phyloP scores from a whole-genome alignment of 2,329 filamentous ascomycete genomes.

The Parasarocladium wereldwijsianum region DNA sequence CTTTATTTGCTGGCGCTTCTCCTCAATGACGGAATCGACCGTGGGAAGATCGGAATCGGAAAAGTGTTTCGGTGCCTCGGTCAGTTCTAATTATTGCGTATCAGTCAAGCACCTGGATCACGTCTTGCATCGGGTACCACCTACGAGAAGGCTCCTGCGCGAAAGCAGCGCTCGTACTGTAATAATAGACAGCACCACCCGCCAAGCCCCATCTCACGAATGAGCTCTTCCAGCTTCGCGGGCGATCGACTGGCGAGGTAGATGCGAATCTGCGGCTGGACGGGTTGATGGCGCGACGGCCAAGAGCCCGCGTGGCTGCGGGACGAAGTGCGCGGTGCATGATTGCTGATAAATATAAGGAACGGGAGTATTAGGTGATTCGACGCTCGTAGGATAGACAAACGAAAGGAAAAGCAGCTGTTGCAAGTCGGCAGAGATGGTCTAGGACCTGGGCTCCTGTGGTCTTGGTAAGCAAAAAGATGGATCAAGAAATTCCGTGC shows the following conservation, averaged over 20 bases:
- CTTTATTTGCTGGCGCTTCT: slow-evolving; percentile 38
- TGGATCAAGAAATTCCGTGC: too few species aligned
- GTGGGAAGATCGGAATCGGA: slow-evolving; percentile 45
- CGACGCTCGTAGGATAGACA: too few species aligned
- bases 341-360: not conserved
- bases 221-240: slow-evolving; percentile 70
- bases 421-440: too few species aligned
- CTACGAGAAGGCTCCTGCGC: slow-evolving; percentile 67
- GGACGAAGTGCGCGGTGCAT: slow-evolving; percentile 41
- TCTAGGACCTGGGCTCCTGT: too few species aligned
- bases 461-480: too few species aligned
- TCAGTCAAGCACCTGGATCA: too few species aligned
- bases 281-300: slow-evolving; percentile 16
- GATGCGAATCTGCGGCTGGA: slow-evolving; percentile 36
- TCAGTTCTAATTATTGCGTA: too few species aligned
- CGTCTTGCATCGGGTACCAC: too few species aligned
- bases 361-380: too few species aligned
- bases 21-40: slow-evolving; percentile 50
- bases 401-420: too few species aligned
- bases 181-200: slow-evolving; percentile 71
- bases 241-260: slow-evolving; percentile 48
- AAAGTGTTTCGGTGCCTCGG: slow-evolving; percentile 37
- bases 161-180: slow-evolving; percentile 80
- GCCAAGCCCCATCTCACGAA: slow-evolving; percentile 62
- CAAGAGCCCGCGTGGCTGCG: slow-evolving; percentile 28